Evolutionary conservation across 1,139 yeast genomes (phyloP).

Genomic region (Saccharomyces hybrid): DNA sequence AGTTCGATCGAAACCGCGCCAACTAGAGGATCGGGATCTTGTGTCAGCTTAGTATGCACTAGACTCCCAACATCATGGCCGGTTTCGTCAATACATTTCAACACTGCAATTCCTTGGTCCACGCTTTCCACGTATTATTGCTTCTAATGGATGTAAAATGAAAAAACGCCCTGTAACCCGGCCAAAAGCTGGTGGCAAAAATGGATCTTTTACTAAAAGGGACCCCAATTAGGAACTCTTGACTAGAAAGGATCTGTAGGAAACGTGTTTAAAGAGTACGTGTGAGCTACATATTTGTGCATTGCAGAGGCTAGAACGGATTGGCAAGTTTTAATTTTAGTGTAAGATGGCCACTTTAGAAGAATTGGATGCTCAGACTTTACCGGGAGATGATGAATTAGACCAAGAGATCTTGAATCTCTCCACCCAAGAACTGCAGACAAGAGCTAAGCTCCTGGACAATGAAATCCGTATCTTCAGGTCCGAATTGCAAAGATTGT

Average conservation of each 20-base stretch:
- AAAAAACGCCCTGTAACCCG: background rate
- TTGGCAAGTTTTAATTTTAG: background rate
- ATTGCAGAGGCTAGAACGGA: background rate
- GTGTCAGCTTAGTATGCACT: background rate
- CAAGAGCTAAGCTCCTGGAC: slow-evolving; percentile 80
- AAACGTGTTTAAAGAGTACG: background rate
- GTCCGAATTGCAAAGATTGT: slow-evolving; percentile 81
- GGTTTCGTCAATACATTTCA: background rate
- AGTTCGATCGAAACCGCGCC: background rate
- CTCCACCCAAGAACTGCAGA: slow-evolving; percentile 75
- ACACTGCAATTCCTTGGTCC: background rate
- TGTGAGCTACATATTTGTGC: background rate
- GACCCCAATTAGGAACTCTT: background rate
- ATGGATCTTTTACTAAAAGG: slow-evolving; percentile 6
- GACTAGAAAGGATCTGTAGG: background rate
- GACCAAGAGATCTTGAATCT: slow-evolving; percentile 77
- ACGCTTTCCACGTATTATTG: background rate
- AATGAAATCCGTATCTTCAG: slow-evolving; percentile 95
- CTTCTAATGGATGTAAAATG: background rate
- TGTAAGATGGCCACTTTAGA: slow-evolving; percentile 58
- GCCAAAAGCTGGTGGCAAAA: slow-evolving; percentile 3
- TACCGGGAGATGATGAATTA: slow-evolving; percentile 44
- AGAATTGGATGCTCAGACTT: slow-evolving; percentile 48
- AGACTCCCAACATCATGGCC: background rate
- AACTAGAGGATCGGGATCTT: background rate